A percentile compares a stretch with the other conserved stretches of the same genome.
Conservation (phyloP, 805 yeast genomes). For the Lipomyces starkeyi region DNA sequence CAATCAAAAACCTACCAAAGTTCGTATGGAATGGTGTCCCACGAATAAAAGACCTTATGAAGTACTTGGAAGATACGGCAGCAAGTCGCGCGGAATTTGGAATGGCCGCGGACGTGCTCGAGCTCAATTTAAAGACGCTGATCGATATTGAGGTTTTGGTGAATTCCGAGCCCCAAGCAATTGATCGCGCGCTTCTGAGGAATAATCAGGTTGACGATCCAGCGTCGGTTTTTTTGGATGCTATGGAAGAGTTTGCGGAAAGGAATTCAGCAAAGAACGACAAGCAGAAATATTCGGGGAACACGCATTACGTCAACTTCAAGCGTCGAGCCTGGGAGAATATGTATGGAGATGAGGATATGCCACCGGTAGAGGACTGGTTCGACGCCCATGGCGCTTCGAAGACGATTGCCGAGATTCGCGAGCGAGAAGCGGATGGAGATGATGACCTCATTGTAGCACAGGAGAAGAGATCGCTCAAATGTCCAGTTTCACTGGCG, state of each 20-base stretch:
- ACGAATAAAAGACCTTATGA: not conserved
- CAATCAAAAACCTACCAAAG: not conserved
- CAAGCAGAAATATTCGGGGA: slow-evolving; percentile 15
- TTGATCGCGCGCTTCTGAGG: not conserved
- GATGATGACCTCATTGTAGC: slow-evolving; percentile 45
- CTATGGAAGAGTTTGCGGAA: not conserved
- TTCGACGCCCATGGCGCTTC: slow-evolving; percentile 19
- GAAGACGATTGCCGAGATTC: not conserved
- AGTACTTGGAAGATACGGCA: slow-evolving; percentile 6
- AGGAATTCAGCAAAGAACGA: slow-evolving; percentile 7
- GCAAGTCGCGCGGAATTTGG: slow-evolving; percentile 9
- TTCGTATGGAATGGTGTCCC: not conserved
- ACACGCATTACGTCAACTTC: slow-evolving; percentile 12
- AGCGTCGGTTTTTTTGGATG: slow-evolving; percentile 2
- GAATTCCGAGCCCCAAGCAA: slow-evolving; percentile 1
- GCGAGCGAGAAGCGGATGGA: slow-evolving; percentile 16
- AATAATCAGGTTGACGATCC: slow-evolving; percentile 16
- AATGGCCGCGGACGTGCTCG: slow-evolving; percentile 13
- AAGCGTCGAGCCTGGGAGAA: slow-evolving; percentile 27
- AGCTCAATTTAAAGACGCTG: slow-evolving; percentile 1
- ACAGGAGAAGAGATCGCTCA: slow-evolving; percentile 38
- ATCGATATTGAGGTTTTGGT: slow-evolving; percentile 7
- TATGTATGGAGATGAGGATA: slow-evolving; percentile 27
- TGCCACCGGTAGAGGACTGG: slow-evolving; percentile 23
- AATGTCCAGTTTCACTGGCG: slow-evolving; percentile 44